A percentile compares a stretch with the other conserved stretches of the same genome.
phyloP scores from a whole-genome alignment of 352 stramenopile species.

The Lagenidium giganteum region DNA sequence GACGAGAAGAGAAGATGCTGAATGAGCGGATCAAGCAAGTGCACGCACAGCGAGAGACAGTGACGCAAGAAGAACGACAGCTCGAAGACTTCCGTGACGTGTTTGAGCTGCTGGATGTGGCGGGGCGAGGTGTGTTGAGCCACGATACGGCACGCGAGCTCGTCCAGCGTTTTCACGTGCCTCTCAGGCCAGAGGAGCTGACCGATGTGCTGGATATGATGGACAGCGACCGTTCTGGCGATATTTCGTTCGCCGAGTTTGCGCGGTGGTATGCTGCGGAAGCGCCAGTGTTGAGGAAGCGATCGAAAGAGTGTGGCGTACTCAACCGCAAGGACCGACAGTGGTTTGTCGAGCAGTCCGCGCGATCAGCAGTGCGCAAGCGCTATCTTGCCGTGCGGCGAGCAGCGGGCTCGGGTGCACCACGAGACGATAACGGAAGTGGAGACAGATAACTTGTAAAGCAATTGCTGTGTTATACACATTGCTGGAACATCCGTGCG shows the following conservation, averaged over 20 bases:
- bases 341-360: slow-evolving; percentile 59
- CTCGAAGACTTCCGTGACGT: slow-evolving; percentile 44
- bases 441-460: no score
- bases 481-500: no score
- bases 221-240: slow-evolving; percentile 62
- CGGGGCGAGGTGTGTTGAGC: slow-evolving; percentile 38
- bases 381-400: slow-evolving; percentile 36
- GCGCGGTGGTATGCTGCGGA: slow-evolving; percentile 63
- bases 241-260: slow-evolving; percentile 67
- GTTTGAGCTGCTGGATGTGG: slow-evolving; percentile 67
- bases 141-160: slow-evolving; percentile 37
- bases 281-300: slow-evolving; percentile 36
- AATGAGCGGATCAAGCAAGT: slow-evolving; percentile 27
- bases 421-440: not conserved
- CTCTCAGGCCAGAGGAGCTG: slow-evolving; percentile 39
- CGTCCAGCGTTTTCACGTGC: slow-evolving; percentile 53
- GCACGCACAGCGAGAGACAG: slow-evolving; percentile 29
- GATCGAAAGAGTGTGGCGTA: slow-evolving; percentile 48
- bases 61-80: no score
- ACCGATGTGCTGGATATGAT: slow-evolving; percentile 79
- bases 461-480: no score
- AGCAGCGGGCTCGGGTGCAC: not conserved
- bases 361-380: slow-evolving; percentile 37
- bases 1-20: slow-evolving; percentile 42
- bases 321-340: slow-evolving; percentile 47